Base-by-base conservation (phyloP, 2,329 filamentous ascomycete species). In the Alternaria atra region DNA sequence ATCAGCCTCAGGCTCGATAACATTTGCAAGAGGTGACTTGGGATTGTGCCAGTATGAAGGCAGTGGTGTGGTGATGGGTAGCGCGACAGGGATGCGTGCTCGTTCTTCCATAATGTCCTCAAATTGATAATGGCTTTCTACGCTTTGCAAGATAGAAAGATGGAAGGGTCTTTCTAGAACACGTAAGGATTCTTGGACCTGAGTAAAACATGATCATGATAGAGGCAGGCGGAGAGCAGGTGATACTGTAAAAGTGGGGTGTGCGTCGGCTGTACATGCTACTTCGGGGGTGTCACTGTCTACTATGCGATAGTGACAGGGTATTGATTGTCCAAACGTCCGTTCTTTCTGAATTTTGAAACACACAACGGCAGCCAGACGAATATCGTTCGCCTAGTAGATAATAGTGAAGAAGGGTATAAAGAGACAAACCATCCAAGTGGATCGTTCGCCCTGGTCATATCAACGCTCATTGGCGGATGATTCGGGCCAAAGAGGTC, bases 31-130 rank as follows among this genome's bases (percentile, higher is more conserved):
- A 1, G 74, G 70, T 0, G 74, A 76, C 58, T 77, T 77, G 12
- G 80, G 77, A 1, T 68, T 64, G 48, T 81, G 80, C 80, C 80
- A 82, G 65, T 81, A 82, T 5, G 80, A 81, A 7, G 73, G 67
- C 6, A 78, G 70, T 6, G 80, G 79, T 23, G 74, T 66, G 20
- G 68, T 23, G 15, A 72, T 58, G 12, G 80, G 80, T 17, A 74
- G 68, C 5, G 58, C 57, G 9, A 78, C 75, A 15, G 74, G 74
- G 27, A 78, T 73, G 5, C 54, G 66, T 0, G 69, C 66, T 30
- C 74, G 67, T 20, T 48, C 51, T 55, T 79, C 73, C 76, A 79
- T 79, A 34, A 3, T 10, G 3, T 17, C 12, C 30, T 50, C 4
- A 6, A 4, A 9, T 13, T 27, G 5, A n/a, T 25, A 32, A 30